phyloP scores from a whole-genome alignment of 2,329 filamentous ascomycete genomes.

The Aspergillus sergii region DNA sequence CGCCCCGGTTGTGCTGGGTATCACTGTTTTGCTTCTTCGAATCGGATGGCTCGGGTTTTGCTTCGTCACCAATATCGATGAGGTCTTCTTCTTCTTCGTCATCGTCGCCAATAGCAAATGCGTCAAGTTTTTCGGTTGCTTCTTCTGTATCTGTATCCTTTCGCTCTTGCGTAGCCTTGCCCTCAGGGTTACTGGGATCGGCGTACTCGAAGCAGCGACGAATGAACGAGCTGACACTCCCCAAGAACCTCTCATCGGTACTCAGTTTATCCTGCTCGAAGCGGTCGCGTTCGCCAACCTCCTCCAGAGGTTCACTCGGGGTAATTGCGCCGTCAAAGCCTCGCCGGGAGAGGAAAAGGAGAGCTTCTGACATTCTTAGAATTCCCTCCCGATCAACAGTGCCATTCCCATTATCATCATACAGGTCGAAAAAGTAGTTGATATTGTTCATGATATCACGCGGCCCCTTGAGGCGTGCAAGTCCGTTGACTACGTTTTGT shows the following conservation, averaged over 20 bases:
- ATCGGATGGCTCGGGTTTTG: slow-evolving; percentile 28
- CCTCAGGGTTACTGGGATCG: slow-evolving; percentile 79
- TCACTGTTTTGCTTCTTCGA: background rate
- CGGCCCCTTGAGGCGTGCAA: slow-evolving; percentile 89
- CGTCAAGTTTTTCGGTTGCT: slow-evolving; percentile 48
- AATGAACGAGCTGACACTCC: slow-evolving; percentile 94
- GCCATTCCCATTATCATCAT: slow-evolving; percentile 89
- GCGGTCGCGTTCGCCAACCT: slow-evolving; percentile 47
- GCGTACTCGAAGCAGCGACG: slow-evolving; percentile 97
- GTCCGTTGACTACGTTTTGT: slow-evolving; percentile 87
- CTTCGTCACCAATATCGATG: slow-evolving; percentile 42
- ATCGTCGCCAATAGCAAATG: slow-evolving; percentile 77
- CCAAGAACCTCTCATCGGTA: slow-evolving; percentile 84
- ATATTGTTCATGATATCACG: slow-evolving; percentile 98
- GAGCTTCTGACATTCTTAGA: slow-evolving; percentile 86
- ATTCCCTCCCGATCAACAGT: slow-evolving; percentile 95
- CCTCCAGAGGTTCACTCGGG: slow-evolving; percentile 62
- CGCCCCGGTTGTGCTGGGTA: slow-evolving; percentile 55
- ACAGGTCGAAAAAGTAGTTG: slow-evolving; percentile 95
- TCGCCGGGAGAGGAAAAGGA: slow-evolving; percentile 87
- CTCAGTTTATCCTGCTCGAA: slow-evolving; percentile 53
- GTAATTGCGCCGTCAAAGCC: slow-evolving; percentile 77
- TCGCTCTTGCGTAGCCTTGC: slow-evolving; percentile 38
- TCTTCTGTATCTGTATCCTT: slow-evolving; percentile 32
- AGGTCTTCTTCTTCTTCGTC: slow-evolving; percentile 58